Base-by-base conservation (phyloP, 163 green algal species). In the Volvox carteri region DNA sequence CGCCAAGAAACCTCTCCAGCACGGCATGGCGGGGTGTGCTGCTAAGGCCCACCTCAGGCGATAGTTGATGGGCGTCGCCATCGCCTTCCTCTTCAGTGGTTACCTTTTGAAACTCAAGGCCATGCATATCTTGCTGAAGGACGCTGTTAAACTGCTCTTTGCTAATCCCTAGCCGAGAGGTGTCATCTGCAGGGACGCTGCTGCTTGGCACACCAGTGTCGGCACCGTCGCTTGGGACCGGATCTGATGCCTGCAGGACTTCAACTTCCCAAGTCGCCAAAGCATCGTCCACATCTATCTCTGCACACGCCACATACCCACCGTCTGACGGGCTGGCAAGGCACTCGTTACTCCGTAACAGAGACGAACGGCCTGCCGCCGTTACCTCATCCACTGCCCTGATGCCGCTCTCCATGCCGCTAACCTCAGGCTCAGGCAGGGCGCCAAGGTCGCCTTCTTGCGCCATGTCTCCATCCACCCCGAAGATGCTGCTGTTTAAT, bases 41-140 rank as follows among this genome's bases (percentile, higher is more conserved):
- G 9, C 23, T 33, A 23, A 23, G 9, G 33, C 35, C 65, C 9
- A 28, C 65, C 30, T 28, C 30, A 46, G 25, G 46, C 16, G 65
- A 75, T 21, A 1, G 12, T 56, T 56, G 68, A 39, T 37, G n/a
- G 33, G 83, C 50, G 46, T 81, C 84, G 5, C 35, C 50, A 12
- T n/a, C 68, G 0, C 67, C 84, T 6, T 50, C 46, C 9, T 70
- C 80, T 9, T 74, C 77, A 56, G 7, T 11, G 12, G 30, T 8
- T 21, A 73, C 14, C 1, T 50, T 42, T 3, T 46, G 42, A 68
- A 74, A 81, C 14, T 30, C 25, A 37, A 88, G 48, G 1, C 83
- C 83, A 35, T 56, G 50, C 48, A 81, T 62, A 4, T 50, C 84
- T 41, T 89, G 48, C 52, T 84, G 52, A 16, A 89, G 76, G 39